Conservation (phyloP, 2,329 filamentous ascomycete species). For the Pseudogymnoascus sp. region DNA sequence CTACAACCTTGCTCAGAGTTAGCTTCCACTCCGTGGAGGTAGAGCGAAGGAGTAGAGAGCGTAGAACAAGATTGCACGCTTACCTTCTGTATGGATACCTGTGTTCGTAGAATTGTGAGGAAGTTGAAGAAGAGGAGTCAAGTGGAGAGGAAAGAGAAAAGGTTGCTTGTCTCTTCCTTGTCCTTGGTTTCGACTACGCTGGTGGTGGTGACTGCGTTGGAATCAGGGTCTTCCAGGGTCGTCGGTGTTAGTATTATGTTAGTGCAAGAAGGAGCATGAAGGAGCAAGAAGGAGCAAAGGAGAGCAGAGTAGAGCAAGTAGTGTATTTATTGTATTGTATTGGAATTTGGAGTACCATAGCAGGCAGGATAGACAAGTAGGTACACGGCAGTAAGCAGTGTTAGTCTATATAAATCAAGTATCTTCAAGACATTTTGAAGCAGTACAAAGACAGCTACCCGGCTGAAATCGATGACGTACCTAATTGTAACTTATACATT, state of each 20-base stretch:
- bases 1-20: neutral
- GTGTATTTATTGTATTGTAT: neutral
- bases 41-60: neutral
- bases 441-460: neutral
- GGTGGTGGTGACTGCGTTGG: neutral
- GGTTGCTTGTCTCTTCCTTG: neutral
- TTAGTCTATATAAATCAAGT: neutral
- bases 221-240: constrained; percentile 3
- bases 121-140: neutral
- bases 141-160: neutral
- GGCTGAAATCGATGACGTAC: constrained; percentile 4
- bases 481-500: neutral
- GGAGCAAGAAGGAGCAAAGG: neutral
- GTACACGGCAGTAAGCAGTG: neutral
- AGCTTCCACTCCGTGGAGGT: neutral
- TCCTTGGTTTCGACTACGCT: neutral
- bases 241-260: neutral
- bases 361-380: too few species aligned
- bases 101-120: neutral
- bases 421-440: neutral
- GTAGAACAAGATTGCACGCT: neutral
- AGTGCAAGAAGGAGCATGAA: neutral
- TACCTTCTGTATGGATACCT: neutral
- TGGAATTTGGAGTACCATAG: too few species aligned
- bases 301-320: neutral